Base-by-base conservation (phyloP, 306 rosid genomes). In the Sesbania bispinosa region DNA sequence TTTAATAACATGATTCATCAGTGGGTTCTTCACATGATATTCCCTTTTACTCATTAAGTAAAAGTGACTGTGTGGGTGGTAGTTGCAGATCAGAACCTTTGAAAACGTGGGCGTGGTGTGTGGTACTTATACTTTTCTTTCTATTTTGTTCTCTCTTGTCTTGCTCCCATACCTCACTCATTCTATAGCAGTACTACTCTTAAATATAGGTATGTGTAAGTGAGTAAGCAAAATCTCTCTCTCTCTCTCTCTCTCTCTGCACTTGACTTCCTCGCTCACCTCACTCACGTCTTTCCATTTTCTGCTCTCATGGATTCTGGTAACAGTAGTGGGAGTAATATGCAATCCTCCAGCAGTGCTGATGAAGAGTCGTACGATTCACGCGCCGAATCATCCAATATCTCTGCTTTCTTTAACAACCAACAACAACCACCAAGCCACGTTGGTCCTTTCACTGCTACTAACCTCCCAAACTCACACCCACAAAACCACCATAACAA, bases 351-450 rank as follows among this genome's bases (percentile, higher is more conserved):
- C 0, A 92, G 97, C 62, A 92, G 96, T 14, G 96, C 82, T n/a
- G 97, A 89, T n/a, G 96, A 87, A 2, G 96, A 89, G 1, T 96
- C 89, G 76, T 82, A 85, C 75, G 93, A 92, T 57, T 92, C 97
- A 81, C 93, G 93, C 81, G 85, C 88, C 21, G 83, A 79, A 7
- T 78, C 90, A 38, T 67, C 54, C 42, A 23, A n/a, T n/a, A n/a
- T 86, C 81, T 80, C 96, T 0, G 75, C 84, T 3, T 75, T 92
- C 59, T 72, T 87, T 62, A 74, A 54, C 68, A 54, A 60, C 57
- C 69, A 63, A 30, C 79, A 18, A 1, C 55, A 45, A 3, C 33
- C 35, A 2, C 4, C 64, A 1, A n/a, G 7, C 52, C 87, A 66
- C 58, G 33, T 79, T 15, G 73, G 55, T 21, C 42, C 85, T 61